Conservation (phyloP, 2,329 filamentous ascomycete genomes). For the Sporothrix brunneoviolacea region DNA sequence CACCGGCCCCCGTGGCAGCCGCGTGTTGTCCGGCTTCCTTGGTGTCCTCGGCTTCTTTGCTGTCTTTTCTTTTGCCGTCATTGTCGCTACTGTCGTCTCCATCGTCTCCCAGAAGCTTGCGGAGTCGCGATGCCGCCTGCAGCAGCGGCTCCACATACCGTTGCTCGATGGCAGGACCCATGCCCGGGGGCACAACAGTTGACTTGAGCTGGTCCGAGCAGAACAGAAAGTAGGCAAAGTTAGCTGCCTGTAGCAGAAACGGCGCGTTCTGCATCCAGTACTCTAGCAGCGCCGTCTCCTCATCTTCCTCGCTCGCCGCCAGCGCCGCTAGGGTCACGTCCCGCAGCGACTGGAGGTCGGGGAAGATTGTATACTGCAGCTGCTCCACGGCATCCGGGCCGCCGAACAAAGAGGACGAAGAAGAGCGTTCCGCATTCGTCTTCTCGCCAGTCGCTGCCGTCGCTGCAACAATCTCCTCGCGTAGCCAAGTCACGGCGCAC, state of each 20-base stretch:
- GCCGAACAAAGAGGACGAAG: conserved; percentile 35
- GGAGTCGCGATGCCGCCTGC: conserved; percentile 25
- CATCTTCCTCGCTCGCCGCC: conserved; percentile 28
- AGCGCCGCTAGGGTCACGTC: conserved; percentile 23
- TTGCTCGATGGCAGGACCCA: conserved; percentile 51
- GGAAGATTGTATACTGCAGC: conserved; percentile 57
- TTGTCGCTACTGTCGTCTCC: background rate
- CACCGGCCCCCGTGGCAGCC: too few species aligned
- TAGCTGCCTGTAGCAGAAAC: conserved; percentile 53
- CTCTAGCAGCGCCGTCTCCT: conserved; percentile 33
- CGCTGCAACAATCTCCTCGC: conserved; percentile 50
- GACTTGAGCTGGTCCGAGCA: conserved; percentile 33
- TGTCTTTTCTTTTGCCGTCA: background rate
- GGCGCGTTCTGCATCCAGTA: conserved; percentile 46
- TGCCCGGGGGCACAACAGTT: conserved; percentile 47
- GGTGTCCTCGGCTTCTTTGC: too few species aligned
- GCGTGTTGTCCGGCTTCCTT: too few species aligned
- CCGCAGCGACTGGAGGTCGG: conserved; percentile 43
- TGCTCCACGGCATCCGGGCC: conserved; percentile 49
- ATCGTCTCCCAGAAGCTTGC: background rate
- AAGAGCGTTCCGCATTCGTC: conserved; percentile 21
- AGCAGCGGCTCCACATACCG: conserved; percentile 51
- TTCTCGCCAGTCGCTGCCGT: conserved; percentile 23
- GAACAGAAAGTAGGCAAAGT: conserved; percentile 54
- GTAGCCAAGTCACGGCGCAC: conserved; percentile 56